Conservation (phyloP, 176 grass and related monocot genomes). For the Triticum dicoccoides region DNA sequence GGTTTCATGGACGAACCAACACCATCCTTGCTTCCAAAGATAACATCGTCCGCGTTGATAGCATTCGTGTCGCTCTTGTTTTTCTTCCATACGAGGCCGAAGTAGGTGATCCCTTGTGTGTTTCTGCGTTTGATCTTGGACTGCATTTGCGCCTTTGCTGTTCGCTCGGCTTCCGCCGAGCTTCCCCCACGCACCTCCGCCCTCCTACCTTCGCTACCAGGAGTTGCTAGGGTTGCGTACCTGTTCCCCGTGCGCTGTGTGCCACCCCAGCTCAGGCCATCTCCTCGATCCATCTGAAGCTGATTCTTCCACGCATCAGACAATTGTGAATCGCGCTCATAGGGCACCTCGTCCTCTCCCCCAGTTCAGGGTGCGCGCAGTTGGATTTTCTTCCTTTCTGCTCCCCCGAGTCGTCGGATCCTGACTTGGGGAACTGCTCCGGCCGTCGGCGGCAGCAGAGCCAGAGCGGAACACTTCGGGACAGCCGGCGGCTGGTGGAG, state of each 20-base stretch:
- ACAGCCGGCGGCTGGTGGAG: neutral
- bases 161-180: neutral
- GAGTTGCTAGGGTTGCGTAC: neutral
- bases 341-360: too few relatives aligned
- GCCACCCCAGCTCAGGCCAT: too few relatives aligned
- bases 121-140: constrained; percentile 11
- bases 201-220: neutral
- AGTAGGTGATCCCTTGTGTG: constrained; percentile 34
- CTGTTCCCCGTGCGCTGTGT: neutral
- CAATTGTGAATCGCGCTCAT: too few relatives aligned
- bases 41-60: constrained; percentile 47
- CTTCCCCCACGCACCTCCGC: neutral
- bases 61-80: constrained; percentile 27
- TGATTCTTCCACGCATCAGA: too few relatives aligned
- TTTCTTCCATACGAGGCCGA: constrained; percentile 56
- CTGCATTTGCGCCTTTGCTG: constrained; percentile 5
- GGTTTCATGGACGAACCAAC: constrained; percentile 25
- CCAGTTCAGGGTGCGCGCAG: neutral
- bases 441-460: neutral
- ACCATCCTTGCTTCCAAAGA: constrained; percentile 40
- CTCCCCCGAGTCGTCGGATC: neutral
- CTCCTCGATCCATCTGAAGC: too few relatives aligned
- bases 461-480: neutral
- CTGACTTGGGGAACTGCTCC: too few relatives aligned
- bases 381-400: neutral